Base-by-base conservation (phyloP, 2,329 filamentous ascomycete genomes). In the Penicillium fuscoglaucum region DNA sequence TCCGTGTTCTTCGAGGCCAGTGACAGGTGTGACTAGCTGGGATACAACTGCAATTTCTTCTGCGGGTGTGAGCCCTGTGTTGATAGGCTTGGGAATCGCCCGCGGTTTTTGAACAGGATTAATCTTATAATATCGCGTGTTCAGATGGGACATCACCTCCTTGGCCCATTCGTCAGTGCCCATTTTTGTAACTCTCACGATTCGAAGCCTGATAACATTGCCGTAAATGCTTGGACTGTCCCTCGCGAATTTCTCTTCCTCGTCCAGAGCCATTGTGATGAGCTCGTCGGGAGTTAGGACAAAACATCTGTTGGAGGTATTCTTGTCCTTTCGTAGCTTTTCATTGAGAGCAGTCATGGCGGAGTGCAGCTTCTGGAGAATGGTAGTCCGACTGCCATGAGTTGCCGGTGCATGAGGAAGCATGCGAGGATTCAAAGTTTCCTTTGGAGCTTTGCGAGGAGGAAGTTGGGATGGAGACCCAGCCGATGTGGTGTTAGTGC, bases 201-300 rank as follows among this genome's bases (percentile, higher is more conserved):
- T 88, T 35, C 87, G 87, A 64, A 91, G 90, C 70, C 93, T 96
- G 72, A 98, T 86, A 28, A 92, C 80, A 67, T 96, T 96, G 8
- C 83, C 80, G 69, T 99, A 99, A 29, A 98, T 85, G 0, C 83
- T 76, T 1, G 83, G 77, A 59, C 88, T 88, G 17, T 87, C 85
- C 13, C 80, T 80, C 1, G 92, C 92, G 8, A 86, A 79, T 37
- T 84, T 84, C 71, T 96, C 87, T 76, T 99, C 96, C 60, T 93
- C 86, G 52, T 82, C 76, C n/a, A 79, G 61, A 13, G 79, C 76
- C 74, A 80, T 77, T 15, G 70, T 74, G 26, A 79, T 67, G 39
- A 82, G 65, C 63, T 82, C 77, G 55, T 80, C 70, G 1, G 74
- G 58, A 8, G 71, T 75, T 8, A 82, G 60, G n/a, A 76, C 51